Evolutionary conservation across 2,329 filamentous ascomycete genomes (phyloP).

Genomic region (Periconia sp.): DNA sequence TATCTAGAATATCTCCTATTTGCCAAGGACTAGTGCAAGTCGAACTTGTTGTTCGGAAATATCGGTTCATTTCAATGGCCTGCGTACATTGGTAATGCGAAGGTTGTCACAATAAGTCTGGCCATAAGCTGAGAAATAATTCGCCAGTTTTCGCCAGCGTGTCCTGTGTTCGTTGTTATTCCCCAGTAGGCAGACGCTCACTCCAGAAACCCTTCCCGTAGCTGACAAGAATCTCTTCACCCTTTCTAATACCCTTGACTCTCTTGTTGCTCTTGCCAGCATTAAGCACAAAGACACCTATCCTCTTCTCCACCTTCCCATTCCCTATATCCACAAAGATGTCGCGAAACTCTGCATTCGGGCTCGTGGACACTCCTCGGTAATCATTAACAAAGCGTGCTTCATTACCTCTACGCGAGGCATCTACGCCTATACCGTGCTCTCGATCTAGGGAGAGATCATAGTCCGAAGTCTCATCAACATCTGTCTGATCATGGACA

Average conservation of each 20-base stretch:
- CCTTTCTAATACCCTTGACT: conserved; percentile 53
- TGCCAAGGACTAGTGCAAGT: no score
- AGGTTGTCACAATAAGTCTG: no score
- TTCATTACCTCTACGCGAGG: conserved; percentile 57
- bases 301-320: conserved; percentile 52
- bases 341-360: conserved; percentile 53
- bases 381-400: conserved; percentile 62
- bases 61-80: no score
- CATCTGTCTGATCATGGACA: conserved; percentile 52
- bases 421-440: conserved; percentile 56
- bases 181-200: conserved; percentile 30
- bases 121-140: no score
- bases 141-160: no score
- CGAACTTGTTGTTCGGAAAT: no score
- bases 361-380: conserved; percentile 51
- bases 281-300: conserved; percentile 58
- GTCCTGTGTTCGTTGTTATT: conserved; percentile 2
- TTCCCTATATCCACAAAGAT: conserved; percentile 44
- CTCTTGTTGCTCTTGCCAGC: conserved; percentile 57
- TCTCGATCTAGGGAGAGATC: conserved; percentile 60
- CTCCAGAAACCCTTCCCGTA: conserved; percentile 61
- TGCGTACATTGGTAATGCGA: no score
- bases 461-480: conserved; percentile 55
- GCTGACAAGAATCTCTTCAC: conserved; percentile 59
- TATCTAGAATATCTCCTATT: no score